Evolutionary conservation across 805 yeast species (phyloP), one percentile per base, ranked within the genome.

Genomic region (Hanseniaspora pseudoguilliermondii): DNA sequence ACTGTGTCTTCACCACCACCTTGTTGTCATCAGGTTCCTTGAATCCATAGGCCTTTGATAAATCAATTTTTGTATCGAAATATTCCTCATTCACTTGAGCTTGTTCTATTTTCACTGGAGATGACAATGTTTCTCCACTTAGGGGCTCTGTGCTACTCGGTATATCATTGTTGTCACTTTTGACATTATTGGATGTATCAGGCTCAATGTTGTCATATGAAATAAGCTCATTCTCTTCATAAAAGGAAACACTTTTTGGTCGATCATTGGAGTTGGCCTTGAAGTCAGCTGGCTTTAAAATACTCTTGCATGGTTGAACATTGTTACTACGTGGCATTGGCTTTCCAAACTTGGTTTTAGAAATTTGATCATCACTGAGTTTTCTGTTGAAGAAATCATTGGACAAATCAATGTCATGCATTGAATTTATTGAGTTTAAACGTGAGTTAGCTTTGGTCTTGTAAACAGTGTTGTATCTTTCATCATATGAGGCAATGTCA

Each of bases 11-110:
- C n/a, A 50, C 16, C 16, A 34, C 47, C 11, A 35, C 20, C 20
- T 51, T 16, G 53, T 54, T 15, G 51, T 50, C 52, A 38, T 46
- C 47, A 6, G 7, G 9, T 46, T 53, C 51, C 18, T 23, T 36
- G 5, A 13, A 20, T 1, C 23, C 21, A 29, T 15, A 44, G 2
- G 36, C 21, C 23, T 29, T 29, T 9, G 36, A 27, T 18, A 44
- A 27, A 29, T 44, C 23, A 9, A 44, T 29, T 9, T 27, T n/a
- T 20, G 13, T 16, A 27, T 44, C 36, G 10, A 44, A 44, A 9
- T 11, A 44, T 7, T 44, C 47, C 9, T 18, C 21, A 5, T 29
- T 18, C 11, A 11, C 36, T 13, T 27, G 16, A 3, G 7, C 3
- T 8, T 10, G 16, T 23, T 41, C 44, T 18, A 23, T 6, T 23